Base-by-base conservation (phyloP, 2,329 filamentous ascomycete genomes). In the Mycosphaerella sp. region DNA sequence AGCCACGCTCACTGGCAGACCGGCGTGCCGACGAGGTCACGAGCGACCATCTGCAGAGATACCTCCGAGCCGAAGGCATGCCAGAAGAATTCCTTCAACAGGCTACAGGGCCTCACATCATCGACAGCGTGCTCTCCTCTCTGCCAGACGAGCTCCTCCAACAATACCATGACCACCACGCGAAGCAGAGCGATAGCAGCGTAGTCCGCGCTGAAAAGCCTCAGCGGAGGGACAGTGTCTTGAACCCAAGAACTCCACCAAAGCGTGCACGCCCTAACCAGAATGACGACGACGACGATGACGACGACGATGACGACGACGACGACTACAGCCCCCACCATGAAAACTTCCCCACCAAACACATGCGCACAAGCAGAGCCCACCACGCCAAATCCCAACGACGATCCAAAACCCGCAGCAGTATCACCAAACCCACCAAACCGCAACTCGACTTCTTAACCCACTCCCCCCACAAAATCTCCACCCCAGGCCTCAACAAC, bases 331-430 rank as follows among this genome's bases (percentile, higher is more conserved):
- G n/a, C n/a, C n/a, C n/a, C n/a, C n/a, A 17, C 16, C 16, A 18
- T 9, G 45, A 49, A 27, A 28, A 42, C 37, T 32, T 49, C 36
- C 45, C 45, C 2, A 32, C 39, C 28, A 42, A 34, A 17, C 45
- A 40, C 39, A 41, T 37, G 25, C 45, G 45, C 37, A 32, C 28
- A 7, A 35, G 30, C 30, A 27, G 45, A 12, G 28, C 1, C 28
- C 41, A 27, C 17, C 41, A 41, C 37, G 28, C 41, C 37, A 42
- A 49, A 21, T n/a, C n/a, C n/a, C n/a, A n/a, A n/a, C n/a, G 27
- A 49, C 27, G 17, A 1, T 35, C 36, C 10, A 17, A 17, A 25
- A 28, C 28, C 45, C 37, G 45, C 39, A n/a, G 8, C 30, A 32
- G 30, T 6, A 48, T 48, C 45, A 49, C 6, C 2, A 49, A 49